Base-by-base conservation (phyloP, 805 yeast species). In the Zygosaccharomyces kombuchaensis region DNA sequence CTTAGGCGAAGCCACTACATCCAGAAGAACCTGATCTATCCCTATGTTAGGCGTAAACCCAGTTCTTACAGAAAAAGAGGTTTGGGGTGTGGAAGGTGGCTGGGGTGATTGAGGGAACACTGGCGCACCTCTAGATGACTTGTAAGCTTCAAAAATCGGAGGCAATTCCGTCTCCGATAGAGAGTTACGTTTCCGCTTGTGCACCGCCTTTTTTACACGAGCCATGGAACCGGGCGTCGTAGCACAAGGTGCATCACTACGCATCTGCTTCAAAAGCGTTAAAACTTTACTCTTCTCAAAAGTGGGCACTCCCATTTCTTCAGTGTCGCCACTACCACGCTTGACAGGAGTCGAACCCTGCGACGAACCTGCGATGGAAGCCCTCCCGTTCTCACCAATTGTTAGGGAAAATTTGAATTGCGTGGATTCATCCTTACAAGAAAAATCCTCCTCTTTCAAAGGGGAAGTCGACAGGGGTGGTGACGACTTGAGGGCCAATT, bases 341-440 rank as follows among this genome's bases (percentile, higher is more conserved):
- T 40, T 40, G 12, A 10, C 21, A 9, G 38, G 30, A 14, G 34
- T 22, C 17, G 48, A 23, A 32, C 35, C 39, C 14, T 34, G 36
- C 3, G 54, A 51, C 8, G 58, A 48, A 9, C 55, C 56, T 7
- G 55, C 54, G 40, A 65, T 63, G 4, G 58, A 43, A 6, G 69
- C 69, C 36, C 61, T 65, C n/a, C 69, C 69, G 39, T 63, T 56
- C 16, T 59, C 51, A 12, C 64, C 65, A 21, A 65, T 52, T 22
- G 57, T 58, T 27, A 65, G 48, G 2, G 62, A 54, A 14, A 65
- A 53, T 30, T 56, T 62, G 26, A 57, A 58, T 27, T 45, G 50
- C 23, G 48, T 47, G 14, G 39, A 27, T 10, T 27, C 25, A 9
- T 6, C 10, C n/a, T 17, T 38, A 16, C 10, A 4, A 12, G n/a